Evolutionary conservation across 2,329 filamentous ascomycete genomes (phyloP), one percentile per base, ranked within the genome.

Genomic region (Conoideocrella luteorostrata): DNA sequence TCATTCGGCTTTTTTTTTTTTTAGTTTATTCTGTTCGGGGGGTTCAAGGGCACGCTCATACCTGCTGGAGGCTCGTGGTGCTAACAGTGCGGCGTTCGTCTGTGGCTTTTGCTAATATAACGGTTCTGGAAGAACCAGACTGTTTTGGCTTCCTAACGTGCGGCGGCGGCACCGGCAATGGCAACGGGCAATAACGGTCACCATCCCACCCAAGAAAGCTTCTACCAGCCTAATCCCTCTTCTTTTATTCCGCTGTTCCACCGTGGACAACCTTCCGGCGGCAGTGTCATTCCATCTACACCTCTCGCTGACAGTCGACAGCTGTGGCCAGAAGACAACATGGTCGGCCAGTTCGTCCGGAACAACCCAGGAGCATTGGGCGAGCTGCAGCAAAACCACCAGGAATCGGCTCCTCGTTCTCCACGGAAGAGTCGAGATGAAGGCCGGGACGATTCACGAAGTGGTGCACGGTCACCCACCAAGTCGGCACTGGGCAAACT

Each of bases 351-450:
- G 29, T 68, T 60, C 56, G 61, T 60, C 28, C 61, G 49, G 52
- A 55, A 59, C 48, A 64, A 68, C 41, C 62, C 68, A 5, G 60
- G 68, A 26, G 72, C 77, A 42, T 65, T 82, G 13, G 70, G 70
- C 39, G 78, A 82, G 57, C 68, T 80, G 34, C 74, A 75, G 46
- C 70, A 75, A 46, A 81, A 80, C 56, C 71, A 72, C 45, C 69
- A 69, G 51, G 68, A 67, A 44, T 56, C 63, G 38, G 53, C 58
- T 18, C 58, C 63, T 20, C 58, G 66, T 15, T 65, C 69, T 15
- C 65, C 69, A 2, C 61, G 60, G 35, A 71, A 68, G 46, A 54
- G 56, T 7, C 56, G 57, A 46, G 61, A 67, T 41, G 61, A 60
- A 33, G 22, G 47, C 22, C 47, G 48, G 52, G 55, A 59, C 36